Conservation (phyloP, 2,329 filamentous ascomycete genomes). For the Hypoxylon sp. region DNA sequence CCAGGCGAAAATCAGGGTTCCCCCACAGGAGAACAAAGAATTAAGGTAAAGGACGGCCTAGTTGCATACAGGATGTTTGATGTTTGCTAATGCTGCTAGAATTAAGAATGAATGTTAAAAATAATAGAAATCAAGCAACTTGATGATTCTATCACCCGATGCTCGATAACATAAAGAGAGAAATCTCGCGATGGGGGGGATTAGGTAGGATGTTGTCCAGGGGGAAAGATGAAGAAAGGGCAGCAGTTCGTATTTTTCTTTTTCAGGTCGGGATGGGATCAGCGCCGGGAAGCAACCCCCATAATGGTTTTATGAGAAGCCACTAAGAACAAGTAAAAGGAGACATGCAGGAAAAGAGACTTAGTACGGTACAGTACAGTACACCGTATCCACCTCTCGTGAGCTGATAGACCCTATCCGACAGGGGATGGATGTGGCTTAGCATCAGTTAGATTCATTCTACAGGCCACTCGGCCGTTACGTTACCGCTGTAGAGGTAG, state of each 20-base stretch:
- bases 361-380: no score
- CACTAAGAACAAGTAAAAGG: conserved; percentile 31
- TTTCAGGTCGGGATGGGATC: conserved; percentile 36
- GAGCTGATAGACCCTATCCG: conserved; percentile 7
- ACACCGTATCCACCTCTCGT: conserved; percentile 25
- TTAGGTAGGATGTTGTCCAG: conserved; percentile 38
- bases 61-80: conserved; percentile 36
- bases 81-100: conserved; percentile 15
- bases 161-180: conserved; percentile 38
- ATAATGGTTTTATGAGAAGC: conserved; percentile 32
- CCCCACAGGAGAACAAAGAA: conserved; percentile 40
- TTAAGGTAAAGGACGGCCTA: conserved; percentile 33
- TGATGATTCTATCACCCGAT: conserved; percentile 43
- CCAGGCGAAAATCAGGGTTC: conserved; percentile 31
- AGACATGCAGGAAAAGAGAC: conserved; percentile 29
- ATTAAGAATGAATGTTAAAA: conserved; percentile 25
- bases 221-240: conserved; percentile 38
- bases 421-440: conserved; percentile 21
- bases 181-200: conserved; percentile 36
- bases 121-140: conserved; percentile 25
- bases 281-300: conserved; percentile 34
- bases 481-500: conserved; percentile 15
- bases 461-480: conserved; percentile 29
- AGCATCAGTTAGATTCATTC: conserved; percentile 8
- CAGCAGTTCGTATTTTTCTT: conserved; percentile 43